Percentiles rank a stretch among this genome's conserved stretches.
Evolutionary conservation across 371 early-diverging fungal genomes (phyloP).

Genomic region (Mucor saturninus): DNA sequence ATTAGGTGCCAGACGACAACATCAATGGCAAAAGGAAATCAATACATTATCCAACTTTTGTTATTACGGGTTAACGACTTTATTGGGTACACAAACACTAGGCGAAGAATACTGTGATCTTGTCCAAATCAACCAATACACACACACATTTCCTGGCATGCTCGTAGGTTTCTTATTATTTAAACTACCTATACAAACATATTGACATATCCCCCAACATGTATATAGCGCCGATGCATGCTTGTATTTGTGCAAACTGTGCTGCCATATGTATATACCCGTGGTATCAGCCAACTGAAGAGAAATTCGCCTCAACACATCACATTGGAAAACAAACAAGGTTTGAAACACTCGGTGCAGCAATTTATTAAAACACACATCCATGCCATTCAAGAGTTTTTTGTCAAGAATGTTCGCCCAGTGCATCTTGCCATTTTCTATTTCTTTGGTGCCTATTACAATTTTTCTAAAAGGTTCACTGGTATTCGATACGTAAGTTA

Average conservation of each 20-base stretch:
- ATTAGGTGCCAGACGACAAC: constrained; percentile 72
- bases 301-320: constrained; percentile 35
- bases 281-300: constrained; percentile 52
- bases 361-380: constrained; percentile 14
- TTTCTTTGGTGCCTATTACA: constrained; percentile 80
- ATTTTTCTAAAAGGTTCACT: constrained; percentile 75
- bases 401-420: constrained; percentile 53
- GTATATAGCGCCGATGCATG: constrained; percentile 54
- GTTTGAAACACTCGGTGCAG: constrained; percentile 6
- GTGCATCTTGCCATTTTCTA: constrained; percentile 84
- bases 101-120: constrained; percentile 95
- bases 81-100: constrained; percentile 81
- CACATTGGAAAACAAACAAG: background rate
- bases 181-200: background rate
- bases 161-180: constrained; percentile 40
- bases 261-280: constrained; percentile 63
- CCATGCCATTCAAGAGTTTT: constrained; percentile 36
- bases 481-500: constrained; percentile 76
- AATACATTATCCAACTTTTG: constrained; percentile 63
- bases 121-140: constrained; percentile 61
- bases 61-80: constrained; percentile 79
- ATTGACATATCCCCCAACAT: background rate
- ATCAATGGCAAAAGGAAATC: constrained; percentile 71
- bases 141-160: constrained; percentile 55
- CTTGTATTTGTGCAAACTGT: constrained; percentile 61